phyloP scores from a whole-genome alignment of 164 flowering plant species.

The Stephania japonica region DNA sequence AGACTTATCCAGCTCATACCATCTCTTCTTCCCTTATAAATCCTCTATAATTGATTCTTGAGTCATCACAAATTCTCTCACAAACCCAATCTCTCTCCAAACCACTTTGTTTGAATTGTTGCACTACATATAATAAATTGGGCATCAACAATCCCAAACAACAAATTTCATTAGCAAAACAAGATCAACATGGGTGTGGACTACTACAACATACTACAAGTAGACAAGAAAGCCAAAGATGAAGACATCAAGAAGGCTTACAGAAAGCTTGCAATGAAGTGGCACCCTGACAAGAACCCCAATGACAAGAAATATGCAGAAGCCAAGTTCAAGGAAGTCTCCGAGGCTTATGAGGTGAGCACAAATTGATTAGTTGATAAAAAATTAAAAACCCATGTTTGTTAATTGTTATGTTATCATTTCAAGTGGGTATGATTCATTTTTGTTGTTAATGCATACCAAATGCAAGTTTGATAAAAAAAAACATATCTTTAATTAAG shows the following conservation, averaged over 20 bases:
- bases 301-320: constrained; percentile 13
- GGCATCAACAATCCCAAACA: background rate
- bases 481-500: too few relatives aligned
- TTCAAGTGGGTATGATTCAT: too few relatives aligned
- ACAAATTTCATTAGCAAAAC: background rate
- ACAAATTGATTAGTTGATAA: background rate
- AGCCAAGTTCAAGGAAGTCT: constrained; percentile 14
- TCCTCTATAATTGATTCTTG: background rate
- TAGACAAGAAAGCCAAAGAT: constrained; percentile 10
- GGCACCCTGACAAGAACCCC: constrained; percentile 14
- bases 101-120: too few relatives aligned
- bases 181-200: constrained; percentile 16
- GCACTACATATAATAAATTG: background rate
- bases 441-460: too few relatives aligned
- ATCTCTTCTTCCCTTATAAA: background rate
- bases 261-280: constrained; percentile 13
- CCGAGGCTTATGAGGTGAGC: constrained; percentile 11
- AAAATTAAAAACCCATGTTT: too few relatives aligned
- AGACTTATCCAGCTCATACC: background rate
- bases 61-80: too few relatives aligned
- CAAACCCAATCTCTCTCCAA: too few relatives aligned
- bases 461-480: too few relatives aligned
- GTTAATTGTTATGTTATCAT: too few relatives aligned
- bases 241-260: constrained; percentile 12
- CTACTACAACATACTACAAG: constrained; percentile 10